These are phyloP conservation scores for Flaveria sonorensis DNA, from an alignment of 129 eudicot species.

Conservation along the genomic window DNA sequence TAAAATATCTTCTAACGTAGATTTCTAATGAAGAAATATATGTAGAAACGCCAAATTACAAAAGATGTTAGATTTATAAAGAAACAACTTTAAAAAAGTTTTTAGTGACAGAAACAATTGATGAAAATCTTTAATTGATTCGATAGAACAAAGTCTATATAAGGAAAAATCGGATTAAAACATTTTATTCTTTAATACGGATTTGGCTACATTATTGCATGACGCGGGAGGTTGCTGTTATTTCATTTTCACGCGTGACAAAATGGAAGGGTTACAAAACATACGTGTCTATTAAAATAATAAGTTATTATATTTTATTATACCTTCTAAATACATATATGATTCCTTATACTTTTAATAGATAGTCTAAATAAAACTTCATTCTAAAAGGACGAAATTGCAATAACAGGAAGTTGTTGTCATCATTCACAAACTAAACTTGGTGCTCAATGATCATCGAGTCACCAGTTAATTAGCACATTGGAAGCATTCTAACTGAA, in stretches of 20 bases:
- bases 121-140: no score
- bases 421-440: neutral
- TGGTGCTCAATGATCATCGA: neutral
- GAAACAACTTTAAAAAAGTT: no score
- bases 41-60: no score
- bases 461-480: no score
- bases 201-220: neutral
- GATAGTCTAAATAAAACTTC: neutral
- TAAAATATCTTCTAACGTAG: no score
- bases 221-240: constrained; percentile 5
- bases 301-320: neutral
- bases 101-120: neutral
- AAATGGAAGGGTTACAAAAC: constrained; percentile 16
- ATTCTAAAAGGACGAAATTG: neutral
- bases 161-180: neutral
- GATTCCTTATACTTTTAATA: neutral
- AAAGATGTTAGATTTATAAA: no score
- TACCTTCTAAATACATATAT: neutral
- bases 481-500: no score
- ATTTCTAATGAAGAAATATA: no score
- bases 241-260: constrained; percentile 32
- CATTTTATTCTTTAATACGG: no score
- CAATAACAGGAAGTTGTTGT: neutral
- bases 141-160: neutral
- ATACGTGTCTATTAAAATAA: constrained; percentile 16